phyloP scores from a whole-genome alignment of 805 yeast genomes.

The Citeromyces matritensis region DNA sequence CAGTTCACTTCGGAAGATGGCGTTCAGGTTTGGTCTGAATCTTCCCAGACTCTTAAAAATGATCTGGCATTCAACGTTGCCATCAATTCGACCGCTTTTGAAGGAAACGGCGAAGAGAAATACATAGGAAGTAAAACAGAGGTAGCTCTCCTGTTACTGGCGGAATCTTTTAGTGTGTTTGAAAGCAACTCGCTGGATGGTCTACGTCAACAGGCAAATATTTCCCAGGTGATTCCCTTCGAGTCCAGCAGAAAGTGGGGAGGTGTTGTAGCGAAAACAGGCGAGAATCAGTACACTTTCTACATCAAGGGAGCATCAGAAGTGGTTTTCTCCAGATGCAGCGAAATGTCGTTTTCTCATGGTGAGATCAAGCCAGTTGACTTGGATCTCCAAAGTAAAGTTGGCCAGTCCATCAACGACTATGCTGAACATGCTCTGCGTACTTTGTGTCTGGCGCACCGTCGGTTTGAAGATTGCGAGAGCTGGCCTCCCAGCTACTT shows the following conservation, averaged over 20 bases:
- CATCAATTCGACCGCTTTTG: constrained; percentile 85
- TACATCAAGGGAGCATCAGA: constrained; percentile 93
- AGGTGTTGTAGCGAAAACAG: constrained; percentile 46
- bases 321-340: constrained; percentile 52
- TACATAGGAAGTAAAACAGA: constrained; percentile 92
- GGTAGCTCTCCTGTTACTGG: constrained; percentile 66
- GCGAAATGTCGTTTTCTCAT: constrained; percentile 17
- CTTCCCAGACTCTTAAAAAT: constrained; percentile 9
- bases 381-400: constrained; percentile 13
- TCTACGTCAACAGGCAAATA: constrained; percentile 20
- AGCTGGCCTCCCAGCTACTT: constrained; percentile 59
- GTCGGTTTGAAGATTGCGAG: constrained; percentile 33
- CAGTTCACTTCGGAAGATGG: constrained; percentile 19
- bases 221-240: constrained; percentile 65
- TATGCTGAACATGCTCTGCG: constrained; percentile 75
- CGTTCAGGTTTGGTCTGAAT: neutral
- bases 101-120: constrained; percentile 41
- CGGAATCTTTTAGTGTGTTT: constrained; percentile 36
- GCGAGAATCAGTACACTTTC: constrained; percentile 36
- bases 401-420: constrained; percentile 15
- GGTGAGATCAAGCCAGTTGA: constrained; percentile 14
- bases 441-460: constrained; percentile 79
- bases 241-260: constrained; percentile 92
- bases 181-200: constrained; percentile 26
- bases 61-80: constrained; percentile 40